phyloP scores from a whole-genome alignment of 768 basidiomycete genomes.

The Agaricus blazei region DNA sequence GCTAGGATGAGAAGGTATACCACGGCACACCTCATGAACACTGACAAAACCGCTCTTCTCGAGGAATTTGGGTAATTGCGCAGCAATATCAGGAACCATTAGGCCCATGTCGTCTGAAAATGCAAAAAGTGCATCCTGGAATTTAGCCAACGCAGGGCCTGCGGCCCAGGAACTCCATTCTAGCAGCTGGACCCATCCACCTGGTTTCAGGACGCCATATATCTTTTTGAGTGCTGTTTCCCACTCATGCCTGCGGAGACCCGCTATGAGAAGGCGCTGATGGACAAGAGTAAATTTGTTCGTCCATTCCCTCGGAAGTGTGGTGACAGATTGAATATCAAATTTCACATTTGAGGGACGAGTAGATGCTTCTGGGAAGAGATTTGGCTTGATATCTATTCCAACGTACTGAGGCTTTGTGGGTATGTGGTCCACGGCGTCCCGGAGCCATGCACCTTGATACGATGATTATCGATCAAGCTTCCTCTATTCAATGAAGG shows the following conservation, averaged over 20 bases:
- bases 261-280: constrained; percentile 6
- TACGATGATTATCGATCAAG: no score
- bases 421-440: neutral
- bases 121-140: neutral
- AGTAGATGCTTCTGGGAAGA: constrained; percentile 1
- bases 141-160: neutral
- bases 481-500: no score
- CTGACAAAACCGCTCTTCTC: constrained; percentile 1
- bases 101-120: neutral
- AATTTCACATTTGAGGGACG: constrained; percentile 2
- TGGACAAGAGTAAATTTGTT: constrained; percentile 7
- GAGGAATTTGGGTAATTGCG: neutral
- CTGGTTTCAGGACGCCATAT: constrained; percentile 1
- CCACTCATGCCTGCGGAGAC: constrained; percentile 4
- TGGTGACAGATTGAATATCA: neutral
- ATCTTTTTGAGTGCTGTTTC: neutral
- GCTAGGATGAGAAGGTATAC: neutral
- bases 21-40: neutral
- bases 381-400: constrained; percentile 1
- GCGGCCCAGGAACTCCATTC: neutral
- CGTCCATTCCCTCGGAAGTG: constrained; percentile 5
- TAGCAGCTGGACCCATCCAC: constrained; percentile 2
- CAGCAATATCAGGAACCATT: neutral
- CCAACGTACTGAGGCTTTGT: neutral
- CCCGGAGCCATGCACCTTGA: neutral